Evolutionary conservation across 179 eudicot genomes (phyloP), one percentile per base, ranked within the genome.

Genomic region (Actinidia chinensis): DNA sequence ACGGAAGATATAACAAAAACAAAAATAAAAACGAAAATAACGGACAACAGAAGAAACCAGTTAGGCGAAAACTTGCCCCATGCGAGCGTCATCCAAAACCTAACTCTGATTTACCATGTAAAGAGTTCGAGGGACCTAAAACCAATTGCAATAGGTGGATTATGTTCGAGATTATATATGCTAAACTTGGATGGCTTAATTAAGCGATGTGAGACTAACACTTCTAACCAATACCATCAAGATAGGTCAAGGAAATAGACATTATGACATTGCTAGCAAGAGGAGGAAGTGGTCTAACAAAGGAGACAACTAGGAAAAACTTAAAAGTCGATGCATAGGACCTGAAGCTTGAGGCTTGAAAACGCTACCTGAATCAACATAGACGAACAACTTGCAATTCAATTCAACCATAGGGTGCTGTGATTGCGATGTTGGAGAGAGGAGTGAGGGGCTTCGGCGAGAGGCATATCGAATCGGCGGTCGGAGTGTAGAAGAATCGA

Each of bases 391-490:
- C 66, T 40, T 25, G 7, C 11, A 8, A 10, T 73, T 58, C 15
- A 56, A 17, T 75, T 61, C 18, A 17, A 68, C 54, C 55, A 55
- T 40, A 68, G 67, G 48, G 52, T 15, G 74, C 54, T 55, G 66
- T 77, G n/a, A 42, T 17, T 42, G 43, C 79, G 70, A 20, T n/a
- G 22, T 43, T 43, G 67, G 22, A 55, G 67, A 40, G 74, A 54
- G 56, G 17, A 68, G 66, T 8, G 46, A 56, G 56, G 68, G 14
- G 72, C 74, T 54, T 25, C 67, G 65, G 43, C 23, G 51, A 54
- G 80, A 71, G 51, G 51, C 47, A 52, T 12, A 52, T 66, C 51
- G 20, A 67, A 43, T 67, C 70, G 81, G 70, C 12, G 76, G 40
- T 59, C 76, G 0, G 76, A 71, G 70, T 23, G 28, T n/a, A 48